Base-by-base conservation (phyloP, 2,329 filamentous ascomycete species). In the Colletotrichum tamarilloi region DNA sequence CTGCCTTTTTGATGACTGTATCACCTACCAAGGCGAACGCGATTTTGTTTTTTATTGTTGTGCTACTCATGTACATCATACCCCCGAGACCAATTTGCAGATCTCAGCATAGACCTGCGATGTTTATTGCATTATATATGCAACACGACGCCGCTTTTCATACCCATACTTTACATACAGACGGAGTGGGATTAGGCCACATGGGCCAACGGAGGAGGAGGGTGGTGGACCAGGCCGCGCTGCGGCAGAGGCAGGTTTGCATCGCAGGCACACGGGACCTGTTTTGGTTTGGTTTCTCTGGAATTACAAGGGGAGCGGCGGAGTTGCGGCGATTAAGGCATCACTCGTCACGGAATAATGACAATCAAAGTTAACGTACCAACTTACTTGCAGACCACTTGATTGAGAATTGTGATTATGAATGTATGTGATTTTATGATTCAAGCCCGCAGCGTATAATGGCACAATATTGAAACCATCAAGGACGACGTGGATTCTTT, bases 361-460 rank as follows among this genome's bases (percentile, higher is more conserved):
- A 74, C 62, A 65, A 71, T 71, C 64, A 53, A 62, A 4, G 35
- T 59, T 67, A 32, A 71, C 14, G 70, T 3, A 32, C 80, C 80
- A 67, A 89, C 88, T 75, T 32, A 57, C 70, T 60, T 72, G 73
- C n/a, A n/a, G 1, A 22, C 42, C 42, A 49, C 12, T 4, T n/a
- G 3, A 19, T n/a, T 42, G 19, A n/a, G 8, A 32, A 32, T n/a
- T 49, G 42, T 49, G 16, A 22, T 9, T 49, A 8, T 49, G 42
- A 11, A 49, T 22, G 19, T 22, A n/a, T 6, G 42, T 49, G 42
- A 22, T 19, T 2, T 22, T 49, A n/a, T 11, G 42, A 49, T 22
- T 49, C 19, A 4, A 58, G 72, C 28, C 63, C 74, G 72, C 42
- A 46, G 70, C 62, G 64, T 9, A 22, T 9, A 11, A 55, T 58